phyloP scores from a whole-genome alignment of 2,329 filamentous ascomycete species.

The Aspergillus versicolor region DNA sequence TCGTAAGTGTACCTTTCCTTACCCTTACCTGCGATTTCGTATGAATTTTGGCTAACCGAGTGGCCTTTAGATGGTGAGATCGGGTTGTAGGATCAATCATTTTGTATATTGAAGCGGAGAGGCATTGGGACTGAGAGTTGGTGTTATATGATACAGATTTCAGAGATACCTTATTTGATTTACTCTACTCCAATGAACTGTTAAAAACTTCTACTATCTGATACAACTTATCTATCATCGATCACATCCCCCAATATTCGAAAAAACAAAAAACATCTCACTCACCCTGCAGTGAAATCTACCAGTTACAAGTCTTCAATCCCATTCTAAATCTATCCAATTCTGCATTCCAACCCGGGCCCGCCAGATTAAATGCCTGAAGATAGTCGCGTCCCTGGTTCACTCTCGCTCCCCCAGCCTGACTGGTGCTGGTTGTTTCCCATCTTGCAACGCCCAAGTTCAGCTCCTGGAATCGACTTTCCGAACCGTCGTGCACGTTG shows the following conservation, averaged over 20 bases:
- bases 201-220: not conserved
- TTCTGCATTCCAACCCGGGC: not conserved
- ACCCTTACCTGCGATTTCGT: not conserved
- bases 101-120: not conserved
- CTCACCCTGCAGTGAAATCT: too few relatives aligned
- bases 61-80: not conserved
- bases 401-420: too few relatives aligned
- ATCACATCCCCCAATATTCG: not conserved
- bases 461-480: not conserved
- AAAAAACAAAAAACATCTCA: not conserved
- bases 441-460: too few relatives aligned
- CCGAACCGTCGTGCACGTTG: not conserved
- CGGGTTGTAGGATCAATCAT: too few relatives aligned
- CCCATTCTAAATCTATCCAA: not conserved
- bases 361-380: not conserved
- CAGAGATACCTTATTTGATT: not conserved
- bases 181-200: too few relatives aligned
- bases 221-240: not conserved
- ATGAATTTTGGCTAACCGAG: not conserved
- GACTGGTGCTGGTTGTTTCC: too few relatives aligned
- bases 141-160: not conserved
- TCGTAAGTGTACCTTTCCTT: conserved; percentile 38
- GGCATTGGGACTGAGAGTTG: not conserved
- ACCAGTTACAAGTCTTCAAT: too few relatives aligned
- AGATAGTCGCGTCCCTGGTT: not conserved